Evolutionary conservation across 148 eudicot species (phyloP).

Genomic region (Rheum nobile): DNA sequence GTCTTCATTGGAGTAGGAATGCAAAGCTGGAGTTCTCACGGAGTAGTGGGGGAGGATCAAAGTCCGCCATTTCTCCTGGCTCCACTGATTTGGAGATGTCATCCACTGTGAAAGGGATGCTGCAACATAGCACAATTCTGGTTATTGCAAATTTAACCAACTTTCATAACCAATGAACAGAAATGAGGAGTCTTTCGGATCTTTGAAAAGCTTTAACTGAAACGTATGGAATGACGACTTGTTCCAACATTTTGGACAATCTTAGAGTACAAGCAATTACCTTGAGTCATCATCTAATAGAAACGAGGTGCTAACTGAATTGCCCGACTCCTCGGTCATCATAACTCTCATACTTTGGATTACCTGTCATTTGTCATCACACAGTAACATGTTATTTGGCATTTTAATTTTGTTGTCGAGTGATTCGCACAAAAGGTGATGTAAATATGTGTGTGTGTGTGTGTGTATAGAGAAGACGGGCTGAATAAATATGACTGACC

Average conservation of each 20-base stretch:
- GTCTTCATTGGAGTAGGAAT: constrained; percentile 44
- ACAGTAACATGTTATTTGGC: background rate
- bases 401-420: background rate
- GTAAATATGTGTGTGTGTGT: no score
- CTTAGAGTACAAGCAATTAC: constrained; percentile 17
- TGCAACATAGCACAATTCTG: constrained; percentile 15
- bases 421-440: background rate
- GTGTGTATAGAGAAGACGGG: background rate
- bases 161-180: no score
- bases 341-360: constrained; percentile 72
- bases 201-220: background rate
- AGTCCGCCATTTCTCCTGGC: constrained; percentile 46
- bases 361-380: constrained; percentile 80
- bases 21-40: constrained; percentile 83
- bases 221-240: background rate
- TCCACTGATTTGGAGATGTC: constrained; percentile 66
- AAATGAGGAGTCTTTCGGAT: background rate
- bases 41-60: constrained; percentile 82
- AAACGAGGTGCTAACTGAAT: constrained; percentile 77
- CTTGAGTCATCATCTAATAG: constrained; percentile 91
- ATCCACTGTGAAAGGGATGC: constrained; percentile 90
- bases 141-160: no score
- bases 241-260: background rate
- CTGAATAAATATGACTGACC: constrained; percentile 27
- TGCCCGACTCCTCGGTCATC: constrained; percentile 84